Evolutionary conservation across 2,329 filamentous ascomycete genomes (phyloP), one percentile per base, ranked within the genome.

Genomic region (Endoconidiophora polonica): DNA sequence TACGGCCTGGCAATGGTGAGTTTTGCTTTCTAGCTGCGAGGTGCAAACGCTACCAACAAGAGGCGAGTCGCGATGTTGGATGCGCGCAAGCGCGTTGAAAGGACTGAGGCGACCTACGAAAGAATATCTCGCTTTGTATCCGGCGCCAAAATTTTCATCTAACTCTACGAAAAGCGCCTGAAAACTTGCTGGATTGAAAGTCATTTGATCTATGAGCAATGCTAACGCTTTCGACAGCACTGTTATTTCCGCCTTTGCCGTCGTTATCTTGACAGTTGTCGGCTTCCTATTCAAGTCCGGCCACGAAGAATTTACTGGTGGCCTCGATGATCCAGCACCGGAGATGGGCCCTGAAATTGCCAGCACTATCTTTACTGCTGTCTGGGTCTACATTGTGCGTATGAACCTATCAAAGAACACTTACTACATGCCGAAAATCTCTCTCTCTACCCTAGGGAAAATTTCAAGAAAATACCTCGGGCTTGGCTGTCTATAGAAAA

Each of bases 1-100:
- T 70, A 88, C 94, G 70, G 90, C 88, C 61, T 95, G 88, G 87
- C 86, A 81, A 71, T 94, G 88, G 88, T 95, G 72, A 62, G 78
- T 65, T 53, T 44, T 50, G 37, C 41, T 52, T n/a, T n/a, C 12
- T 18, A 20, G 4, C n/a, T 37, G 14, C 10, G 33, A 10, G 20
- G 16, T 37, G 23, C 36, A 46, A 16, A 23, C 20, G 16, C 3
- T 33, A 33, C 29, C 18, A 42, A 14, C 44, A 26, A n/a, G n/a
- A 18, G 38, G 3, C 29, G 29, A 33, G 12, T 12, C 29, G 6
- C 29, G 29, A 33, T 33, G 12, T 33, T 12, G 7, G 12, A 5
- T 33, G 29, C 29, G 29, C 7, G 29, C 7, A 33, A 33, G 29
- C 29, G 29, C 29, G 29, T 33, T 10, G 3, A 12, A 33, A 9